Conservation (phyloP, 257 asterid genomes). For the Eustoma russellianum region DNA sequence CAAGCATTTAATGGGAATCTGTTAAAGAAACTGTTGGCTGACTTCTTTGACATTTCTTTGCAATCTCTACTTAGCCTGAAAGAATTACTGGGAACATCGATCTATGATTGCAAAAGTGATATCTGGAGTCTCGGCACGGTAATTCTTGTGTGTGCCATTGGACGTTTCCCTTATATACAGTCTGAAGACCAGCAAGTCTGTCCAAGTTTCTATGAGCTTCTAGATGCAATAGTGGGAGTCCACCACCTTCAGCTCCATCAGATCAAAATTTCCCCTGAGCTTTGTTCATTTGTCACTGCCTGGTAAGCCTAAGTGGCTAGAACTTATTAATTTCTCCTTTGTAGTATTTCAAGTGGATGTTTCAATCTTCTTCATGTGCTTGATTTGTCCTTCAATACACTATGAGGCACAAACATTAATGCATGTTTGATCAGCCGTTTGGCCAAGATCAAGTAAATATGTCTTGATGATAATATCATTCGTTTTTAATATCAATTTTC, state of each 20-base stretch:
- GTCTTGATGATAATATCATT: no score
- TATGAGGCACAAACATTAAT: no score
- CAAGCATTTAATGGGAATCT: neutral
- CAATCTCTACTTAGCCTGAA: slow-evolving; percentile 55
- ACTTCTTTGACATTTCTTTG: neutral
- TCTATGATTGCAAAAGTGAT: slow-evolving; percentile 61
- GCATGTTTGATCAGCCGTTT: no score
- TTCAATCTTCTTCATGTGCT: no score
- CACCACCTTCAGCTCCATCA: slow-evolving; percentile 93
- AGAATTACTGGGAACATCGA: slow-evolving; percentile 92
- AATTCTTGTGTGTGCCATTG: slow-evolving; percentile 93
- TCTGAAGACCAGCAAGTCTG: slow-evolving; percentile 83
- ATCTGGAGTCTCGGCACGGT: slow-evolving; percentile 76
- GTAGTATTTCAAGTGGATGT: neutral
- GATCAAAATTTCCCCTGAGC: slow-evolving; percentile 61
- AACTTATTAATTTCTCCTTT: neutral
- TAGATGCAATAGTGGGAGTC: slow-evolving; percentile 84
- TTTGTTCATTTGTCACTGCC: slow-evolving; percentile 55
- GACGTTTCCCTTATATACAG: slow-evolving; percentile 93
- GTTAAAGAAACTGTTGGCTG: slow-evolving; percentile 1
- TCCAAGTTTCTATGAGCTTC: slow-evolving; percentile 90
- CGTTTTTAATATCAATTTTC: slow-evolving; percentile 1
- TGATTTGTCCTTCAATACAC: no score
- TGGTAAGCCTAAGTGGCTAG: slow-evolving; percentile 51
- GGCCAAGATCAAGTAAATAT: no score